Evolutionary conservation across 2,329 filamentous ascomycete genomes (phyloP), one percentile per base, ranked within the genome.

Genomic region (Arthroderma sp.): DNA sequence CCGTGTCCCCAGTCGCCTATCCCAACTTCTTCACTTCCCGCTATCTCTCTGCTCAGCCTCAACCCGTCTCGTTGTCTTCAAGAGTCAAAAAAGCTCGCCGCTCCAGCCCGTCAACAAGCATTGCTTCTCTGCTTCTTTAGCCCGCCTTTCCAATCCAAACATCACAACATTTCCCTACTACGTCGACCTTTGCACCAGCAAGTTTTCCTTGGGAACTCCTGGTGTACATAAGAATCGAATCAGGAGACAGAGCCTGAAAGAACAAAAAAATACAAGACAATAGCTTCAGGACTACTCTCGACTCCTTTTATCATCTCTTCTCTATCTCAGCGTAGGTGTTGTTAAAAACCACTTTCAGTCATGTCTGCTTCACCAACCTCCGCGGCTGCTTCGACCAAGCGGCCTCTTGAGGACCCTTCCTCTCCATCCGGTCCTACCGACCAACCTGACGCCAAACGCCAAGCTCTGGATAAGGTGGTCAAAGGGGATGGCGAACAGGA

Each of bases 401-500:
- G 91, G 60, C 91, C 91, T 50, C 79, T 98, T 53, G 91, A 98
- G 73, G 91, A 96, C 62, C 84, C 89, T 7, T 96, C 91, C 11
- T 98, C 91, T 6, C 91, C 91, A 32, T 94, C 87, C 30, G 84
- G 84, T 51, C 82, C 83, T 34, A 86, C 78, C 61, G 91, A 96
- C 58, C 88, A 95, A 63, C 91, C 93, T 44, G 91, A 98, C 56
- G 91, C 91, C 51, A 98, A 98, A 72, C 85, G 91, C 55, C 91
- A 86, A 40, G 91, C 91, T 34, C 78, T 98, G 51, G 89, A 96
- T 69, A 98, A 96, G 72, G 74, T 87, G 55, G 74, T 83, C 56
- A 86, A 83, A 64, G 80, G 77, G 45, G 79, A 72, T 68, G 47
- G 64, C 61, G 45, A 50, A 30, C 41, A 45, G 11, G 42, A 49